phyloP scores from a whole-genome alignment of 768 basidiomycete species.

The Mycena chlorophos region DNA sequence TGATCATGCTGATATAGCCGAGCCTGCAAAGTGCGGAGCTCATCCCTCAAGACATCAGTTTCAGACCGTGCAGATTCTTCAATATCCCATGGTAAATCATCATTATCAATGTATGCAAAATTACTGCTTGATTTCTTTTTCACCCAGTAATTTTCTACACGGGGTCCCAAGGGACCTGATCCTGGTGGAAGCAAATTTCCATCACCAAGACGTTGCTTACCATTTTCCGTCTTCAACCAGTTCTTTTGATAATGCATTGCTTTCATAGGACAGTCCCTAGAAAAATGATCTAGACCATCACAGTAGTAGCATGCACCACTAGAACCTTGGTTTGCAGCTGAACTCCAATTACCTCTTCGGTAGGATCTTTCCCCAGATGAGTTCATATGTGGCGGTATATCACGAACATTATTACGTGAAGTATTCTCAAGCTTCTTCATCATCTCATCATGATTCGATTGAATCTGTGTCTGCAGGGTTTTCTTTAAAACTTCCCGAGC shows the following conservation, averaged over 20 bases:
- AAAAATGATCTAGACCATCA: neutral
- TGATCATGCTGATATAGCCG: too few relatives aligned
- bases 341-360: neutral
- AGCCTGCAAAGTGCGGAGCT: neutral
- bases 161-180: neutral
- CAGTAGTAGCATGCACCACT: neutral
- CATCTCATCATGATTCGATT: neutral
- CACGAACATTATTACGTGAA: neutral
- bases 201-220: neutral
- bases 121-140: neutral
- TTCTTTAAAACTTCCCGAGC: neutral
- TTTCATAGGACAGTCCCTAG: neutral
- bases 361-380: neutral
- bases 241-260: neutral
- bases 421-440: neutral
- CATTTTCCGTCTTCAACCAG: neutral
- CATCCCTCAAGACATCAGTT: neutral
- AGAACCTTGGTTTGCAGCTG: neutral
- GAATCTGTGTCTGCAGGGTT: neutral
- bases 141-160: neutral
- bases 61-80: neutral
- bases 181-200: neutral
- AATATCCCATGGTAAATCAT: neutral
- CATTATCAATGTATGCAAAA: neutral
- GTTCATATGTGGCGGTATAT: neutral